Conservation (phyloP, 2,329 filamentous ascomycete species). For the Colletotrichum zoysiae region DNA sequence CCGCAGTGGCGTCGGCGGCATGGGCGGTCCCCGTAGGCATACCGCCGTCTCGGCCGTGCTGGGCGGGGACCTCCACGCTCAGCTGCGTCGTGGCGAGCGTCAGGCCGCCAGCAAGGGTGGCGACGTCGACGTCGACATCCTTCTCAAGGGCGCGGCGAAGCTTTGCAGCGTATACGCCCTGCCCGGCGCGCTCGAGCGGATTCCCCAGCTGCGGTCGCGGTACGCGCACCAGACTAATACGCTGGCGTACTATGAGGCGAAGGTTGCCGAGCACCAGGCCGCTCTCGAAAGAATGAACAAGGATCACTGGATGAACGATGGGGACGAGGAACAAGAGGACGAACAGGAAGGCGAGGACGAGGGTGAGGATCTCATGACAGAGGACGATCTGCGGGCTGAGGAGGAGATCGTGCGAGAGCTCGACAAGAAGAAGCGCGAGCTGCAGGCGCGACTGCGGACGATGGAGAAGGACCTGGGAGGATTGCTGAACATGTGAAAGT, state of each 20-base stretch:
- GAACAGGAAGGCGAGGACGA: conserved; percentile 55
- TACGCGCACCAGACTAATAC: conserved; percentile 80
- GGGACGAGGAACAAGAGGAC: conserved; percentile 66
- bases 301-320: conserved; percentile 67
- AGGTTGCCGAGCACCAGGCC: conserved; percentile 80
- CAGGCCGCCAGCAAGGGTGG: conserved; percentile 66
- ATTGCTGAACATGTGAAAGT: conserved; percentile 63
- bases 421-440: conserved; percentile 67
- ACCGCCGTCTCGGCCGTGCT: conserved; percentile 92
- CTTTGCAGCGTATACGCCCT: conserved; percentile 89
- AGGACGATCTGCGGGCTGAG: conserved; percentile 76
- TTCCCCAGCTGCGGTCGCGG: conserved; percentile 77
- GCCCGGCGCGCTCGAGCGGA: conserved; percentile 81
- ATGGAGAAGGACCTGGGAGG: conserved; percentile 70
- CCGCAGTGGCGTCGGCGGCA: conserved; percentile 9
- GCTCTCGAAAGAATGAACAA: conserved; percentile 81
- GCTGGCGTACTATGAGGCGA: conserved; percentile 82
- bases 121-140: conserved; percentile 87
- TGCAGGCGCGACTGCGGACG: conserved; percentile 64
- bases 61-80: conserved; percentile 86
- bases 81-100: conserved; percentile 72
- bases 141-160: conserved; percentile 90
- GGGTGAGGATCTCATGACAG: conserved; percentile 65
- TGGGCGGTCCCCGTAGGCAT: conserved; percentile 71
- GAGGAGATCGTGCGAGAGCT: conserved; percentile 74